phyloP scores from a whole-genome alignment of 2,329 filamentous ascomycete species.

The Bipolaris zeicola region DNA sequence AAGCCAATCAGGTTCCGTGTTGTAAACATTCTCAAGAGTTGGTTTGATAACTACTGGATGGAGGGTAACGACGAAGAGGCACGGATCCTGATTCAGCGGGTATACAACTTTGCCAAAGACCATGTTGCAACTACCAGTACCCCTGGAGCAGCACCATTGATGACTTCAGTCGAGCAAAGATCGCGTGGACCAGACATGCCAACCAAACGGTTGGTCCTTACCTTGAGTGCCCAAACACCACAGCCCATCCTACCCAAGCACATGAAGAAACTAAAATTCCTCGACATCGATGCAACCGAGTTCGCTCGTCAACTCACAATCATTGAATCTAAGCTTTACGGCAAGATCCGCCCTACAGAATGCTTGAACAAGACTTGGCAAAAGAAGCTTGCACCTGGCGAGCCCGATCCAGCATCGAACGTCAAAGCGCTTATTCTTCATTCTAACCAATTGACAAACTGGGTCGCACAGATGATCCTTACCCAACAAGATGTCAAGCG shows the following conservation, averaged over 20 bases:
- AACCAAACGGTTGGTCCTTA: conserved; percentile 84
- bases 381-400: conserved; percentile 84
- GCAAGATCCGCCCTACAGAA: conserved; percentile 93
- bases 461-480: conserved; percentile 99
- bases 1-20: conserved; percentile 95
- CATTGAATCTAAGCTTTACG: conserved; percentile 92
- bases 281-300: conserved; percentile 94
- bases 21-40: conserved; percentile 96
- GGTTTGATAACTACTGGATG: conserved; percentile 99
- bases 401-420: conserved; percentile 86
- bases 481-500: conserved; percentile 94
- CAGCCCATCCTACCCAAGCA: conserved; percentile 95
- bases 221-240: conserved; percentile 79
- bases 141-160: conserved; percentile 81
- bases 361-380: conserved; percentile 99
- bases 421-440: conserved; percentile 96
- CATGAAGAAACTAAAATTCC: conserved; percentile 98
- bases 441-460: conserved; percentile 98
- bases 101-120: conserved; percentile 89
- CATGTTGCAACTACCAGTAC: conserved; percentile 93
- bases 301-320: conserved; percentile 98
- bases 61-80: conserved; percentile 86
- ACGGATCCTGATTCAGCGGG: conserved; percentile 81
- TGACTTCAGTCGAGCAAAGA: conserved; percentile 86
- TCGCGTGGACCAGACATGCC: conserved; percentile 86